Conservation (phyloP, 2,329 filamentous ascomycete genomes). For the Fusarium buxicola region DNA sequence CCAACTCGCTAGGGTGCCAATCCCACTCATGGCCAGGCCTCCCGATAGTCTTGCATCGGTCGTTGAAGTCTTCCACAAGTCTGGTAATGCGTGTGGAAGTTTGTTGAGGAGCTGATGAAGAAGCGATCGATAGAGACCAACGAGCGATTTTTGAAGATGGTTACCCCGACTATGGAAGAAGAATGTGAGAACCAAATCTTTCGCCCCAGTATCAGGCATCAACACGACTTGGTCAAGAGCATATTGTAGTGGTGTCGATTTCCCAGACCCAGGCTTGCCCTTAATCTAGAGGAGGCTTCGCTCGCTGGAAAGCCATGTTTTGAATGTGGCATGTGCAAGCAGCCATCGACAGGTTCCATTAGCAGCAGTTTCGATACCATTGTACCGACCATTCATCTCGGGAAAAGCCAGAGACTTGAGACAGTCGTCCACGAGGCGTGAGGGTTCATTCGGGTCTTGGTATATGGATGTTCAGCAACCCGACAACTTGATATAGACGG, state of each 20-base stretch:
- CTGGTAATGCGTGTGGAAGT: constrained; percentile 28
- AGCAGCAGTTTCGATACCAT: no score
- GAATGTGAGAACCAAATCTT: neutral
- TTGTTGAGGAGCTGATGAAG: constrained; percentile 15
- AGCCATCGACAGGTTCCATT: no score
- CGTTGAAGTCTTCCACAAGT: constrained; percentile 36
- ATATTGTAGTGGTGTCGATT: neutral
- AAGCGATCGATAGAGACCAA: neutral
- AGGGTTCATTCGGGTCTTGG: no score
- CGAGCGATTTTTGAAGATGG: neutral
- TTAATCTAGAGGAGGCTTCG: neutral
- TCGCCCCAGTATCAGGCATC: no score
- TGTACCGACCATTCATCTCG: no score
- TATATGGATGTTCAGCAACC: no score
- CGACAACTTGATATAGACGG: no score
- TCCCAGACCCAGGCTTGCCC: neutral
- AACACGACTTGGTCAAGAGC: neutral
- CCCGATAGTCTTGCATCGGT: constrained; percentile 13
- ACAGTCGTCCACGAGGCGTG: no score
- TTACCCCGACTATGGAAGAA: constrained; percentile 1
- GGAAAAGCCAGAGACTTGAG: no score
- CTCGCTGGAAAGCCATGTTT: no score
- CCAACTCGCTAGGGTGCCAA: constrained; percentile 44
- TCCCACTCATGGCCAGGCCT: constrained; percentile 39
- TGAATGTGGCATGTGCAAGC: no score